phyloP scores from a whole-genome alignment of 768 basidiomycete genomes.

The Leccinum incarnatum region DNA sequence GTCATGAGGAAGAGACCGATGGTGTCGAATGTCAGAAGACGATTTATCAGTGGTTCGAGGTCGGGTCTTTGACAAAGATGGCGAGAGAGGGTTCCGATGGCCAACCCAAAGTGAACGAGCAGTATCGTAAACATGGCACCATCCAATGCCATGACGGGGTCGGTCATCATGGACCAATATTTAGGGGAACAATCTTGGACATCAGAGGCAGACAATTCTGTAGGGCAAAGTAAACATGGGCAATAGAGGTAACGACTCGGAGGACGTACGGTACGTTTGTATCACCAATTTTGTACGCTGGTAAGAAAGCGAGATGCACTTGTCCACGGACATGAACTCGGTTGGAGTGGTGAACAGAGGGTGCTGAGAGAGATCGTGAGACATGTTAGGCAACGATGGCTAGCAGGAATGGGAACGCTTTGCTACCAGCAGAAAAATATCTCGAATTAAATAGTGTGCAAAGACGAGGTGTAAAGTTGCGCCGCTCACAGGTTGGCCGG shows the following conservation, averaged over 20 bases:
- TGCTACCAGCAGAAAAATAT: too few relatives aligned
- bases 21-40: slow-evolving; percentile 51
- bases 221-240: background rate
- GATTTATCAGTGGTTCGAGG: slow-evolving; percentile 45
- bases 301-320: slow-evolving; percentile 49
- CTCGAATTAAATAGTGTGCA: too few relatives aligned
- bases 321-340: slow-evolving; percentile 45
- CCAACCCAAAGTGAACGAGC: slow-evolving; percentile 49
- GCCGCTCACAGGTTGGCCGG: too few relatives aligned
- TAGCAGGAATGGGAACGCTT: background rate
- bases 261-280: slow-evolving; percentile 11
- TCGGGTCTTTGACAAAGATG: slow-evolving; percentile 41
- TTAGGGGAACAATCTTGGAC: slow-evolving; percentile 46
- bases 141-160: slow-evolving; percentile 51
- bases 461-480: too few relatives aligned
- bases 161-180: slow-evolving; percentile 54
- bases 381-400: background rate
- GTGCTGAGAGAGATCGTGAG: background rate
- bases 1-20: slow-evolving; percentile 53
- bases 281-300: slow-evolving; percentile 47
- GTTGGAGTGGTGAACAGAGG: slow-evolving; percentile 19
- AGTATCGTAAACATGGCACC: slow-evolving; percentile 54
- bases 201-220: slow-evolving; percentile 40
- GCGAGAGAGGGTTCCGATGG: slow-evolving; percentile 53
- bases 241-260: too few relatives aligned